Conservation (phyloP, 768 basidiomycete species). For the Omphalotus guepiniiformis region DNA sequence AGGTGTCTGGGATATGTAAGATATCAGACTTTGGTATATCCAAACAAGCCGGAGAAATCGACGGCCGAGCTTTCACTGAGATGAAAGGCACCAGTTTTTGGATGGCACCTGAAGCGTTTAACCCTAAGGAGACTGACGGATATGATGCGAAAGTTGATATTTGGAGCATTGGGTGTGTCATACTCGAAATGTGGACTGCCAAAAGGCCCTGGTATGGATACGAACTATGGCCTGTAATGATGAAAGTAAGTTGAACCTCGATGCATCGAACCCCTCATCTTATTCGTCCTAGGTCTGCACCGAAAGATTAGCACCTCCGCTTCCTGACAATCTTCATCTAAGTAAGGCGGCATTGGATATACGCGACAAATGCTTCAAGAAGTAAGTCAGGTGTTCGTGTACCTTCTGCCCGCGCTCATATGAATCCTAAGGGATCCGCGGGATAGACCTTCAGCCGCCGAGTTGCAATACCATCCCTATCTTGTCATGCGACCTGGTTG, state of each 20-base stretch:
- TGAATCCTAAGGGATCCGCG: conserved; percentile 52
- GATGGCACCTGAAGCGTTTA: conserved; percentile 91
- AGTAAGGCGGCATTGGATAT: conserved; percentile 67
- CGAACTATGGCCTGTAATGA: conserved; percentile 71
- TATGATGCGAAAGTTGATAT: conserved; percentile 96
- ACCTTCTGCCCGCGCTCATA: background rate
- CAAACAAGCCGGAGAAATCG: conserved; percentile 76
- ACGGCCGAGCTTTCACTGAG: conserved; percentile 61
- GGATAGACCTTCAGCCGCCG: conserved; percentile 61
- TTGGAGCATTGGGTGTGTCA: conserved; percentile 92
- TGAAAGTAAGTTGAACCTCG: conserved; percentile 50
- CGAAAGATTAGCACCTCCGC: conserved; percentile 65
- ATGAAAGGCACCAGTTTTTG: conserved; percentile 93
- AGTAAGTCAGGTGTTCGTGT: conserved; percentile 38
- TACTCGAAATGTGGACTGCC: conserved; percentile 96
- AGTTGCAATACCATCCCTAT: conserved; percentile 45
- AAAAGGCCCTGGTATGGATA: conserved; percentile 80
- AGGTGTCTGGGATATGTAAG: conserved; percentile 81
- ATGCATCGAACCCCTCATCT: background rate
- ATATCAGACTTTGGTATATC: conserved; percentile 97
- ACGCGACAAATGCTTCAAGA: conserved; percentile 69
- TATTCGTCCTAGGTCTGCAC: conserved; percentile 51
- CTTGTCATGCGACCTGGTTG: conserved; percentile 12
- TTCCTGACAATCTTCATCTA: conserved; percentile 64
- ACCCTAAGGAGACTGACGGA: conserved; percentile 56